These are phyloP conservation scores for Phytophthora citrophthora DNA, from an alignment of 352 stramenopile species.

Conservation along the genomic window DNA sequence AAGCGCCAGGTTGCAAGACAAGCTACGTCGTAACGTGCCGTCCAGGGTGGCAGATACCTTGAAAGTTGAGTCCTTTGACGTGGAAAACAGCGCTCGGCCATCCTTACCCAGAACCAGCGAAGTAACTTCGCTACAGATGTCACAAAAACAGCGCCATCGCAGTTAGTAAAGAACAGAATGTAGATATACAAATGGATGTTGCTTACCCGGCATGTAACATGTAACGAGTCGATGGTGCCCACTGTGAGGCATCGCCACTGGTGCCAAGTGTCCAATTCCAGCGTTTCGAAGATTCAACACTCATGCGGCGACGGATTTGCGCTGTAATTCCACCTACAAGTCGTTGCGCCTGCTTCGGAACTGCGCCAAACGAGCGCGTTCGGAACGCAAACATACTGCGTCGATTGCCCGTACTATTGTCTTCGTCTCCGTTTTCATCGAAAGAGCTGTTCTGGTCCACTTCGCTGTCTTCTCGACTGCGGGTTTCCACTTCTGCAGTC, in stretches of 20 bases:
- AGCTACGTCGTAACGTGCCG: conserved; percentile 64
- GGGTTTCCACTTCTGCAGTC: conserved; percentile 18
- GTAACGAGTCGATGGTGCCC: conserved; percentile 68
- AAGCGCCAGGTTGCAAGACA: conserved; percentile 81
- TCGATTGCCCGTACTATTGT: conserved; percentile 29
- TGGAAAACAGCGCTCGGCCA: conserved; percentile 72
- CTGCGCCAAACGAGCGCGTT: conserved; percentile 53
- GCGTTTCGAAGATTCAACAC: conserved; percentile 58
- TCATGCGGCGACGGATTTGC: conserved; percentile 78
- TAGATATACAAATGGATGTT: background rate
- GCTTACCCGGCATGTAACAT: conserved; percentile 76
- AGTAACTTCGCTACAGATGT: conserved; percentile 61
- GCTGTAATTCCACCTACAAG: conserved; percentile 80
- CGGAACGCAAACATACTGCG: conserved; percentile 82
- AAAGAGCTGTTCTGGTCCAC: conserved; percentile 14
- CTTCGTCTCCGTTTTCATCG: conserved; percentile 41
- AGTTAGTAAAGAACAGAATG: background rate
- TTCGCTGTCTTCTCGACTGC: conserved; percentile 26
- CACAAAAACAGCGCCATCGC: background rate
- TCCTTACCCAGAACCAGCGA: conserved; percentile 70
- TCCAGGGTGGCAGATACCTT: conserved; percentile 78
- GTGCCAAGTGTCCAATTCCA: conserved; percentile 81
- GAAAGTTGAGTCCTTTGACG: conserved; percentile 76
- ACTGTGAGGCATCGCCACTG: conserved; percentile 56
- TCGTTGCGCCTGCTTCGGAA: conserved; percentile 79